phyloP scores from a whole-genome alignment of 306 rosid genomes.

The Pueraria montana region DNA sequence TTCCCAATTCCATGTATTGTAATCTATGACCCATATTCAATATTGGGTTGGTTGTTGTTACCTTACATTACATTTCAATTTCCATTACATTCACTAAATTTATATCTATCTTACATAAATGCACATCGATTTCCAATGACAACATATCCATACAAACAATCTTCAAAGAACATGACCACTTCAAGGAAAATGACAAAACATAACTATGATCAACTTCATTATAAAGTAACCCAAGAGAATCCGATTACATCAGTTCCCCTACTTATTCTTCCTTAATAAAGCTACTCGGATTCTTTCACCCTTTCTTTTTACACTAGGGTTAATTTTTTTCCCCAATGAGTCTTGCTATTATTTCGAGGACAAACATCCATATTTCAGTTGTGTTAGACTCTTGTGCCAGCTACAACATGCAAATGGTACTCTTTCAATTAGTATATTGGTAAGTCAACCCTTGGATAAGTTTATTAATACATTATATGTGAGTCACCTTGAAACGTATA shows the following conservation, averaged over 20 bases:
- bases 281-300: background rate
- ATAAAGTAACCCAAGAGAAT: conserved; percentile 52
- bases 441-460: conserved; percentile 15
- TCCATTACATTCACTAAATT: conserved; percentile 41
- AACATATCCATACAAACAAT: conserved; percentile 44
- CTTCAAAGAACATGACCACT: conserved; percentile 34
- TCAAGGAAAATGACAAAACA: conserved; percentile 55
- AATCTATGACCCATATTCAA: conserved; percentile 29
- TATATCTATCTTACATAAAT: conserved; percentile 25
- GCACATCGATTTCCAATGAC: conserved; percentile 25
- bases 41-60: conserved; percentile 7
- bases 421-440: background rate
- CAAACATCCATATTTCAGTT: conserved; percentile 5
- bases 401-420: conserved; percentile 9
- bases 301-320: conserved; percentile 22
- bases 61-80: no score
- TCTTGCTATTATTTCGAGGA: conserved; percentile 30
- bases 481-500: conserved; percentile 20
- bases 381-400: conserved; percentile 35
- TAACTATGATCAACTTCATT: conserved; percentile 52
- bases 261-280: conserved; percentile 42
- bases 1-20: conserved; percentile 24
- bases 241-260: conserved; percentile 37
- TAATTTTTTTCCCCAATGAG: conserved; percentile 4
- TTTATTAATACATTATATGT: background rate